These are phyloP conservation scores for Oxytropis ochrocephala DNA, from an alignment of 306 rosid species.

Conservation along the genomic window DNA sequence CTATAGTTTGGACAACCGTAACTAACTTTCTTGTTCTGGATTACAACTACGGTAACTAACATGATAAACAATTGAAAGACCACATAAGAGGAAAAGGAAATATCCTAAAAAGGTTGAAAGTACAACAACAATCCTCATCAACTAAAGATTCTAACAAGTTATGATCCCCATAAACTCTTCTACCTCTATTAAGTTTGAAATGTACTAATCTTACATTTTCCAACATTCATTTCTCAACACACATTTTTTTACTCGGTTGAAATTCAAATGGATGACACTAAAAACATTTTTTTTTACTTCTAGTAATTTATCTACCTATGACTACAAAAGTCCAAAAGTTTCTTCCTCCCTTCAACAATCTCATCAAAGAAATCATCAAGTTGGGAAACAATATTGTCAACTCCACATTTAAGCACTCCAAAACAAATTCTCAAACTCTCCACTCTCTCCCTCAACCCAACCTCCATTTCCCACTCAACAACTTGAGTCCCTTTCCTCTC, in stretches of 20 bases:
- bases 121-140: slow-evolving; percentile 39
- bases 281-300: not conserved
- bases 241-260: no score
- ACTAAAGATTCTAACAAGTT: not conserved
- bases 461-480: slow-evolving; percentile 51
- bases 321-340: slow-evolving; percentile 94
- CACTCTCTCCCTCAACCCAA: slow-evolving; percentile 59
- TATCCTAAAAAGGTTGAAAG: slow-evolving; percentile 14
- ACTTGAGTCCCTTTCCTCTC: slow-evolving; percentile 26
- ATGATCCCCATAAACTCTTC: slow-evolving; percentile 6
- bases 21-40: not conserved
- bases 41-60: slow-evolving; percentile 17
- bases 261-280: no score
- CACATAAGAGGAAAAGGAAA: slow-evolving; percentile 5
- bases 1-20: not conserved
- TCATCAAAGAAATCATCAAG: slow-evolving; percentile 98
- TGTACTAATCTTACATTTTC: no score
- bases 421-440: slow-evolving; percentile 62
- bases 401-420: slow-evolving; percentile 74
- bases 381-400: slow-evolving; percentile 72
- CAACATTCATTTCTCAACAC: no score
- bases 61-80: not conserved
- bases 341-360: slow-evolving; percentile 95
- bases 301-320: slow-evolving; percentile 17
- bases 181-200: not conserved